Conservation (phyloP, 208 protist species). For the Trypanosomatidae sp. region DNA sequence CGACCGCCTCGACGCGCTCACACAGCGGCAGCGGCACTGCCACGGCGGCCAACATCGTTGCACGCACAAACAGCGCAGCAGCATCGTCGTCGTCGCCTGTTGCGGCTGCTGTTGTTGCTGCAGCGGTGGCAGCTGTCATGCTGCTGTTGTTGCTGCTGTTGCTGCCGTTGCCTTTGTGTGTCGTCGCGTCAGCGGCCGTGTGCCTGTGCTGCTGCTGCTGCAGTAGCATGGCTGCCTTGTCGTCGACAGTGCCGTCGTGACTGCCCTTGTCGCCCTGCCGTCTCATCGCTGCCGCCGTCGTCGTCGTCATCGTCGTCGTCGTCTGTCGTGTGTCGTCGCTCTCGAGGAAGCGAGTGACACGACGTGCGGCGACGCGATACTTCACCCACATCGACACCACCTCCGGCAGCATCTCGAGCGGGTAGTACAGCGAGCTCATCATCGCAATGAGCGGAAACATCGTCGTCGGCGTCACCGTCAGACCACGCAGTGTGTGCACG, state of each 20-base stretch:
- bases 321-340: slow-evolving; percentile 12
- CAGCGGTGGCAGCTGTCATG: no score
- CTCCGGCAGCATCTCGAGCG: slow-evolving; percentile 61
- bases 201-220: background rate
- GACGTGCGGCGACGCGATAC: slow-evolving; percentile 47
- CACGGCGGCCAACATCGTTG: no score
- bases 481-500: slow-evolving; percentile 21
- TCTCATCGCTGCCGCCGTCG: background rate
- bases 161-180: no score
- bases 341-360: slow-evolving; percentile 62
- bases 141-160: no score
- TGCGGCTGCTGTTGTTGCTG: no score
- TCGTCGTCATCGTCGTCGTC: background rate
- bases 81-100: no score
- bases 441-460: slow-evolving; percentile 75
- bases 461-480: slow-evolving; percentile 39
- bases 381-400: slow-evolving; percentile 35
- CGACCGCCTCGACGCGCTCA: no score
- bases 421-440: slow-evolving; percentile 59
- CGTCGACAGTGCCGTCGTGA: slow-evolving; percentile 3
- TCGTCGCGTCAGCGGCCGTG: no score
- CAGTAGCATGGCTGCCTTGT: slow-evolving; percentile 2
- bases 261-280: background rate
- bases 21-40: no score
- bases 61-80: no score